A percentile compares a stretch with the other conserved stretches of the same genome.
These are phyloP conservation scores for Malassezia arunalokei DNA, from an alignment of 1,284 basidiomycete genomes.

Conservation along the genomic window DNA sequence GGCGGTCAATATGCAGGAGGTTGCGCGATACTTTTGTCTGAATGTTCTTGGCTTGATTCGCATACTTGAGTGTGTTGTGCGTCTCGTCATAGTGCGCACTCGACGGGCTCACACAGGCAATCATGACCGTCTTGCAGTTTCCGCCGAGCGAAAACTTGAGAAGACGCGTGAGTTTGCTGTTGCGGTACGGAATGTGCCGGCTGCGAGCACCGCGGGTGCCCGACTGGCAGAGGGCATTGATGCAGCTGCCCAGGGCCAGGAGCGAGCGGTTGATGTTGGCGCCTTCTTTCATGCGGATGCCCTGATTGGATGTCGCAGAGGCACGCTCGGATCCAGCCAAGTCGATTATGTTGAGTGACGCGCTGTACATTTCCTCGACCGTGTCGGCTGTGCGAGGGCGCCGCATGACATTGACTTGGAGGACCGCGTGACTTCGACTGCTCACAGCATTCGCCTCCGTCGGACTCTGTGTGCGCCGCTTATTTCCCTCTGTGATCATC, in stretches of 20 bases:
- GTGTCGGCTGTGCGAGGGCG: slow-evolving; percentile 38
- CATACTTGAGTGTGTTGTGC: slow-evolving; percentile 46
- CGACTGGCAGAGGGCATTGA: slow-evolving; percentile 44
- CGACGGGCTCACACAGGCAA: slow-evolving; percentile 44
- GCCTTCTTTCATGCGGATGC: slow-evolving; percentile 46
- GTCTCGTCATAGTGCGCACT: slow-evolving; percentile 45
- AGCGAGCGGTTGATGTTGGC: slow-evolving; percentile 47
- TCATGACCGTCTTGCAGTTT: slow-evolving; percentile 47
- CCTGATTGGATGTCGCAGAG: slow-evolving; percentile 42
- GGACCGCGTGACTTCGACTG: slow-evolving; percentile 41
- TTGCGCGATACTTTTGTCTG: slow-evolving; percentile 44
- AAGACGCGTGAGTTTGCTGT: slow-evolving; percentile 43
- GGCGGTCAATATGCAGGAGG: slow-evolving; percentile 44
- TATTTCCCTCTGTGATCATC: slow-evolving; percentile 43
- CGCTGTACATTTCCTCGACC: slow-evolving; percentile 36
- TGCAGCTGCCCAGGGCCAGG: slow-evolving; percentile 44
- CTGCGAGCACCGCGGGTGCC: slow-evolving; percentile 21
- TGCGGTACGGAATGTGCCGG: slow-evolving; percentile 42
- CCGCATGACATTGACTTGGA: slow-evolving; percentile 45
- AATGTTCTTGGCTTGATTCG: slow-evolving; percentile 46
- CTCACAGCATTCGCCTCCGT: slow-evolving; percentile 45
- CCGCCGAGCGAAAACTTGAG: slow-evolving; percentile 46
- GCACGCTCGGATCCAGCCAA: slow-evolving; percentile 44
- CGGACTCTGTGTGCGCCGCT: slow-evolving; percentile 40
- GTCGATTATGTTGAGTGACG: slow-evolving; percentile 46